Base-by-base conservation (phyloP, 192 early-diverging fungal species). In the Oehlia diaphana region DNA sequence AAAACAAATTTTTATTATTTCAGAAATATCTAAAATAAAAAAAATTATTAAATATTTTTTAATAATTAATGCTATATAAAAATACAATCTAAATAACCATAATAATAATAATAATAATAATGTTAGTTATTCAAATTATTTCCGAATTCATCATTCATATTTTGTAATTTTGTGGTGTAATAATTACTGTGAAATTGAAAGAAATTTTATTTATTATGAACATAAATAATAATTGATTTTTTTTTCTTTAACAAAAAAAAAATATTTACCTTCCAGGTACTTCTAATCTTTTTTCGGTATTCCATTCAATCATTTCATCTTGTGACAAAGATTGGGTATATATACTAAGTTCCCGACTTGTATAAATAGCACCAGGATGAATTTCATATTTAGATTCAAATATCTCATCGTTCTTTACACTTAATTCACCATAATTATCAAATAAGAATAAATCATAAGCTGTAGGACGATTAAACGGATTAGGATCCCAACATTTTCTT, bases 401-500 rank as follows among this genome's bases (percentile, higher is more conserved):
- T 7, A 58, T 21, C 21, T 58, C 19, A 7, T 58, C 53, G 1
- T 21, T 19, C 5, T 58, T 58, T 19, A 58, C 50, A 21, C 16
- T 21, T 58, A 58, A 21, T 58, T 58, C 53, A 58, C 53, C 53
- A 21, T 21, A 58, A 58, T 58, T 58, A 58, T 58, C 53, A 58
- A 58, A 58, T 21, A 58, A 58, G 16, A 58, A 58, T 58, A 72
- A 44, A 26, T 72, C 71, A 42, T 72, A 10, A 1, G 71, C 71
- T 3, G 39, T 6, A 26, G 71, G 71, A 35, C 85, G 70, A 9
- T 73, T 80, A 1, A 68, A 12, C 2, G 85, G 83, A 53, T 81
- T 79, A 70, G 70, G 58, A 79, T 82, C 81, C 85, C 85, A 86
- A 33, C 85, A 86, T 61, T 81, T 63, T 26, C 76, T 74, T 21